Evolutionary conservation across 2,329 filamentous ascomycete genomes (phyloP).

Genomic region (Neonectria neomacrospora): DNA sequence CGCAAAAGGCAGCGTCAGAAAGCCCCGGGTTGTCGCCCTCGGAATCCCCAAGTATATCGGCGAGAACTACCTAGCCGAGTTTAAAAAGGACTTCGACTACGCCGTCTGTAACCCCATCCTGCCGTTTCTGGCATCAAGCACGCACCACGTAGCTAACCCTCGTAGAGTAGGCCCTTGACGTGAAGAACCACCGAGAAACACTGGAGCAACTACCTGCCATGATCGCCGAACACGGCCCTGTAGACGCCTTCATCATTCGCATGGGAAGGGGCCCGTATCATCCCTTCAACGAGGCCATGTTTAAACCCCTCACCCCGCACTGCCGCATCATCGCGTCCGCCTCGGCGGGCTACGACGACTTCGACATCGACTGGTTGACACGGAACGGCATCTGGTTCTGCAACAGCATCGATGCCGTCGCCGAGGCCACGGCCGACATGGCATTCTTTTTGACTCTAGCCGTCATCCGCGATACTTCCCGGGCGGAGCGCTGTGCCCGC

Average conservation of each 20-base stretch:
- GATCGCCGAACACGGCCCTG: slow-evolving; percentile 51
- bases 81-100: slow-evolving; percentile 52
- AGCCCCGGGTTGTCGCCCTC: slow-evolving; percentile 56
- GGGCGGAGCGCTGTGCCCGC: slow-evolving; percentile 51
- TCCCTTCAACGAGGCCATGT: slow-evolving; percentile 59
- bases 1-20: slow-evolving; percentile 21
- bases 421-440: slow-evolving; percentile 64
- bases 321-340: slow-evolving; percentile 60
- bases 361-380: slow-evolving; percentile 57
- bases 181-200: slow-evolving; percentile 50
- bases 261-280: slow-evolving; percentile 61
- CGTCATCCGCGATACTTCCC: slow-evolving; percentile 57
- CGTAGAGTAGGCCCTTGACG: slow-evolving; percentile 46
- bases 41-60: slow-evolving; percentile 53
- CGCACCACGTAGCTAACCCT: slow-evolving; percentile 4
- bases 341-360: slow-evolving; percentile 60
- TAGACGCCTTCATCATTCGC: slow-evolving; percentile 61
- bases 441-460: slow-evolving; percentile 51
- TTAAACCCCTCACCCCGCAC: slow-evolving; percentile 52
- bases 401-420: slow-evolving; percentile 63
- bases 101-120: slow-evolving; percentile 40
- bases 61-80: slow-evolving; percentile 53
- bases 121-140: background rate
- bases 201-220: slow-evolving; percentile 50
- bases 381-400: slow-evolving; percentile 61